Conservation (phyloP, 768 basidiomycete species). For the Calvatia gigantea region DNA sequence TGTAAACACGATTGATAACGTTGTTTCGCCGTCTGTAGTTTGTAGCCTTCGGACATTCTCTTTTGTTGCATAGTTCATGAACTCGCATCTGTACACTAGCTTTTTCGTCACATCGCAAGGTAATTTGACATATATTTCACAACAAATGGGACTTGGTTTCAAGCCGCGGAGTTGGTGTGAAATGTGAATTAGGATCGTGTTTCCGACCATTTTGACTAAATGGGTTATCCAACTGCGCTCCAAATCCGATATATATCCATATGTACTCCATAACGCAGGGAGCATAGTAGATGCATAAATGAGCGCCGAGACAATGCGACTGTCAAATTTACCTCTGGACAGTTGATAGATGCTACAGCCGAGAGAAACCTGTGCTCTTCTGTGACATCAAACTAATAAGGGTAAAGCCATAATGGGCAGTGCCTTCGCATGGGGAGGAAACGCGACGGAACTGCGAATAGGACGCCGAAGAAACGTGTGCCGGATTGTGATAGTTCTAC, state of each 20-base stretch:
- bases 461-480: constrained; percentile 24
- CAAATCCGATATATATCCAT: constrained; percentile 4
- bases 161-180: background rate
- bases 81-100: background rate
- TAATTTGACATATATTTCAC: background rate
- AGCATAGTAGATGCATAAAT: background rate
- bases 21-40: background rate
- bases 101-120: background rate
- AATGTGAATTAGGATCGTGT: background rate
- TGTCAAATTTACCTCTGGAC: background rate
- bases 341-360: background rate
- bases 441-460: background rate
- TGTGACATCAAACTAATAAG: background rate
- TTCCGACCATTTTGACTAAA: background rate
- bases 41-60: background rate
- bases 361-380: background rate
- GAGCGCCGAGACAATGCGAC: constrained; percentile 21
- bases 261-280: background rate
- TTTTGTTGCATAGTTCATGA: background rate
- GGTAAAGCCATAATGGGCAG: background rate
- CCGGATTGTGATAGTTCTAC: constrained; percentile 23
- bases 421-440: background rate
- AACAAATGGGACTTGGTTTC: background rate
- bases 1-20: background rate
- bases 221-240: constrained; percentile 6